Evolutionary conservation across 306 rosid genomes (phyloP).

Genomic region (Castanea mollissima): DNA sequence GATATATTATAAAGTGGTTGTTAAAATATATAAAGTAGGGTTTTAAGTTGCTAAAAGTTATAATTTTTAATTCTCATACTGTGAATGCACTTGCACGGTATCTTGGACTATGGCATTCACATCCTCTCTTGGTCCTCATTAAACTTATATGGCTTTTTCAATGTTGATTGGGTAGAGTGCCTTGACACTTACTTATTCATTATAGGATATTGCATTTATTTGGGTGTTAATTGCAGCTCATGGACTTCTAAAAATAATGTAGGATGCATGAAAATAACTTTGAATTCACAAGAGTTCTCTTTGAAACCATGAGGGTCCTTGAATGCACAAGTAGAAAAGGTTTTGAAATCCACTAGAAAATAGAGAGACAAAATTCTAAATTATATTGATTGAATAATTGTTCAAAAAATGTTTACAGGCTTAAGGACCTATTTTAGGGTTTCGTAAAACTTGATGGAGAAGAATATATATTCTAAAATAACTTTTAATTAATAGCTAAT

Average conservation of each 20-base stretch:
- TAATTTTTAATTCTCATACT: no score
- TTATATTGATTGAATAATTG: no score
- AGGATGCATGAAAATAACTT: no score
- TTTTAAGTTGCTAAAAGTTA: no score
- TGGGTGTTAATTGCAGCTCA: not conserved
- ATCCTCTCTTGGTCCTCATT: not conserved
- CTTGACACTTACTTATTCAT: not conserved
- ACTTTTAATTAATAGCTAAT: no score
- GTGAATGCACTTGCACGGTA: not conserved
- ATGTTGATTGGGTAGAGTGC: not conserved
- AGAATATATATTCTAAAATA: no score
- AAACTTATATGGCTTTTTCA: not conserved
- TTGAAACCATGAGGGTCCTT: no score
- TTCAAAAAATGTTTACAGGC: not conserved
- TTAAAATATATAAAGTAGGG: no score
- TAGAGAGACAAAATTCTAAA: no score
- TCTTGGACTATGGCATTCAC: not conserved
- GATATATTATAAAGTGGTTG: no score
- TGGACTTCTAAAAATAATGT: not conserved
- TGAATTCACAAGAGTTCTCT: accelerated
- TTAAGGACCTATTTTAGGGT: accelerated
- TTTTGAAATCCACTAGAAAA: no score
- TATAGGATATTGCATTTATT: not conserved
- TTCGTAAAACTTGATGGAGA: accelerated
- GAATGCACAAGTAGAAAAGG: no score